Conservation (phyloP, 345 rosid species). For the Melaleuca alternifolia region DNA sequence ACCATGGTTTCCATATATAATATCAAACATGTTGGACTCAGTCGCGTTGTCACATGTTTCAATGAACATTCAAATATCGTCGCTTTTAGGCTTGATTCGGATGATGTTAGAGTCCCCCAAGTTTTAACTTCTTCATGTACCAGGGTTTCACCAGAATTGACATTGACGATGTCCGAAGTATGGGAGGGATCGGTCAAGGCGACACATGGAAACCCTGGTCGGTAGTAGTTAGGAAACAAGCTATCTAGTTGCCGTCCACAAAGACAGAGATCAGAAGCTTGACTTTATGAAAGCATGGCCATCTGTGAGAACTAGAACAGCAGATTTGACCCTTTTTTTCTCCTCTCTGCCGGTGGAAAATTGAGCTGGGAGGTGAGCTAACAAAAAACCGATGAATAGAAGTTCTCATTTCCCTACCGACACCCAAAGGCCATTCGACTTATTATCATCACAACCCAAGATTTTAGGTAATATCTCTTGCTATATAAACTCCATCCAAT, state of each 20-base stretch:
- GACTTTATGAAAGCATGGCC: background rate
- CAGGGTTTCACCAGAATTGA: background rate
- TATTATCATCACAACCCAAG: background rate
- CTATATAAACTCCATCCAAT: background rate
- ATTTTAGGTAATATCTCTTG: background rate
- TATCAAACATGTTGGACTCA: background rate
- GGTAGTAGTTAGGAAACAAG: background rate
- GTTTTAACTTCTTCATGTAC: background rate
- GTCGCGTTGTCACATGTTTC: background rate
- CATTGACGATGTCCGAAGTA: background rate
- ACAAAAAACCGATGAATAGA: background rate
- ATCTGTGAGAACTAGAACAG: background rate
- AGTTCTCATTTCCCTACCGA: background rate
- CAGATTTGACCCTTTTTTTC: background rate
- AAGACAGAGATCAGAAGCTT: background rate
- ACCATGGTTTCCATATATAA: background rate
- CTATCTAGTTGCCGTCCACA: background rate
- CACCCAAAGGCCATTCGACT: background rate
- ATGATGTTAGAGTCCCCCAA: background rate
- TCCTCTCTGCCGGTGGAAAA: background rate
- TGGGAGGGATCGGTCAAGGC: background rate
- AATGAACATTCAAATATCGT: background rate
- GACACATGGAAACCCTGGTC: background rate
- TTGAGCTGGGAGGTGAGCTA: background rate
- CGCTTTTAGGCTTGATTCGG: background rate